These are phyloP conservation scores for Linnemannia hyalina DNA, from an alignment of 192 early-diverging fungal genomes.

Conservation along the genomic window DNA sequence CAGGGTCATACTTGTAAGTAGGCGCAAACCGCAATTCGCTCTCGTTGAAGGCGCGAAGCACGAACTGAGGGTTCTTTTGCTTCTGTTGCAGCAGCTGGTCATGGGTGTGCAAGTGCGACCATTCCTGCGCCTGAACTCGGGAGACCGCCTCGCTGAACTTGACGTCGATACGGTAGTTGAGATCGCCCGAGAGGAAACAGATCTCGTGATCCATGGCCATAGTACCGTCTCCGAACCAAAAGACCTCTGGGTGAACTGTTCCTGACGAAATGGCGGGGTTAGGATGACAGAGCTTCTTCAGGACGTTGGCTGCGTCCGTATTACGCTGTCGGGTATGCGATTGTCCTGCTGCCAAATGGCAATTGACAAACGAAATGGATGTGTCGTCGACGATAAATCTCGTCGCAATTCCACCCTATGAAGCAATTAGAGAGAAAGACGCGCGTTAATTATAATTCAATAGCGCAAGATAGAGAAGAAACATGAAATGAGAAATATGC, in stretches of 20 bases:
- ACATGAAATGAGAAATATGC: conserved; percentile 29
- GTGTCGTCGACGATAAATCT: conserved; percentile 83
- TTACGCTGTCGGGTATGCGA: conserved; percentile 79
- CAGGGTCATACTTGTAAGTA: conserved; percentile 97
- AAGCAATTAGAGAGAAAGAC: background rate
- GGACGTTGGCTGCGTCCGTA: conserved; percentile 78
- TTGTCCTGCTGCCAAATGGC: conserved; percentile 90
- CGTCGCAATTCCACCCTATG: conserved; percentile 81
- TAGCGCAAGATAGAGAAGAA: conserved; percentile 11
- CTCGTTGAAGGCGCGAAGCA: conserved; percentile 83
- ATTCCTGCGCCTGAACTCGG: conserved; percentile 67
- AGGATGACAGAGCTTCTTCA: conserved; percentile 63
- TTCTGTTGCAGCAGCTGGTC: conserved; percentile 74
- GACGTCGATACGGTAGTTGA: conserved; percentile 93
- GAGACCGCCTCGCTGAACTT: conserved; percentile 75
- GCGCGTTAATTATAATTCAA: background rate
- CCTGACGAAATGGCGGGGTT: conserved; percentile 42
- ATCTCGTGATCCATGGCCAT: conserved; percentile 82
- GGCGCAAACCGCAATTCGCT: conserved; percentile 86
- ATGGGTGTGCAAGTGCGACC: conserved; percentile 66
- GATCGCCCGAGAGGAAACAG: conserved; percentile 89
- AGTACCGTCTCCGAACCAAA: conserved; percentile 91
- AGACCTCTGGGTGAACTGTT: conserved; percentile 63
- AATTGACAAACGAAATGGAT: conserved; percentile 88
- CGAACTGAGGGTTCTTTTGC: conserved; percentile 76